Evolutionary conservation across 805 yeast genomes (phyloP).

Genomic region (Scheffersomyces ergatensis): DNA sequence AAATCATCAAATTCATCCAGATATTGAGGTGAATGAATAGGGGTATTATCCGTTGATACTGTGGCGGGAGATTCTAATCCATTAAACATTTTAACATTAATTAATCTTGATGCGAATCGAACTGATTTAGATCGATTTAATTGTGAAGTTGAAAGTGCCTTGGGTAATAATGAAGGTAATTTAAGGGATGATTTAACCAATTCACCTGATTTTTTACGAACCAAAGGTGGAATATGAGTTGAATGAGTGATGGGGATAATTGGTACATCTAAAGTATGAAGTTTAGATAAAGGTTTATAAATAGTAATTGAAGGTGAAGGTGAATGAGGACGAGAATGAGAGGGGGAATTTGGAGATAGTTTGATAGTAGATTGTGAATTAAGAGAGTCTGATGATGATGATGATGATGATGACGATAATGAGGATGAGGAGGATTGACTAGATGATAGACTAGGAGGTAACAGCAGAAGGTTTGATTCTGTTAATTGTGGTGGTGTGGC

Average conservation of each 20-base stretch:
- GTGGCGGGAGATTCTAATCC: slow-evolving; percentile 59
- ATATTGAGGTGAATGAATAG: slow-evolving; percentile 32
- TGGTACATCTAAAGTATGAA: too few relatives aligned
- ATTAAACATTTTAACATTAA: slow-evolving; percentile 63
- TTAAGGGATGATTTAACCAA: slow-evolving; percentile 74
- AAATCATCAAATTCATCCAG: slow-evolving; percentile 9
- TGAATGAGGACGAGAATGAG: too few relatives aligned
- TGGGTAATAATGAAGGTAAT: slow-evolving; percentile 27
- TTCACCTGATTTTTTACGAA: slow-evolving; percentile 86
- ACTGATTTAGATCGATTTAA: slow-evolving; percentile 46
- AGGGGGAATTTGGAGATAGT: too few relatives aligned
- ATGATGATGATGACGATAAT: background rate
- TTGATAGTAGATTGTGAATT: slow-evolving; percentile 11
- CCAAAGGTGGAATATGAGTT: slow-evolving; percentile 27
- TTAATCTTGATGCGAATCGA: slow-evolving; percentile 59
- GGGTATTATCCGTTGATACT: slow-evolving; percentile 58
- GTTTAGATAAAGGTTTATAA: background rate
- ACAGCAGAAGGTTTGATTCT: too few relatives aligned
- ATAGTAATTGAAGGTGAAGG: slow-evolving; percentile 1
- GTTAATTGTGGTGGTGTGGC: too few relatives aligned
- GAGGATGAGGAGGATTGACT: slow-evolving; percentile 1
- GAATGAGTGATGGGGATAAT: too few relatives aligned
- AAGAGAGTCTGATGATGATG: slow-evolving; percentile 10
- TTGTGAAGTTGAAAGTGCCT: slow-evolving; percentile 26
- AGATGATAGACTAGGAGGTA: background rate